phyloP scores from a whole-genome alignment of 2,329 filamentous ascomycete genomes.

The Bipolaris zeicola region DNA sequence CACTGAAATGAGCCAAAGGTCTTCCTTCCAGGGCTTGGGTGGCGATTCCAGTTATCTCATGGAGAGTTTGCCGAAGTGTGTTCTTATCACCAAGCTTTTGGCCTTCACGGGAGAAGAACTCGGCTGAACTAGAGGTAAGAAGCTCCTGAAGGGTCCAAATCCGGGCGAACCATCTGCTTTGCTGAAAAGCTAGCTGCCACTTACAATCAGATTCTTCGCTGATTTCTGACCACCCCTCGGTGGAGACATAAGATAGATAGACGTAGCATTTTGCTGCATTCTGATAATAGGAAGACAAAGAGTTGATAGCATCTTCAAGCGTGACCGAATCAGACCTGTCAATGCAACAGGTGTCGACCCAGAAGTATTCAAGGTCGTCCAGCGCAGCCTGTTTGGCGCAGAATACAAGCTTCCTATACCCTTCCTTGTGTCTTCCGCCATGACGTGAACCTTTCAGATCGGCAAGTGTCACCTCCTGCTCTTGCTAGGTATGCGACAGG shows the following conservation, averaged over 20 bases:
- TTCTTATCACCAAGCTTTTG: not conserved
- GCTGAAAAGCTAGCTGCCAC: not conserved
- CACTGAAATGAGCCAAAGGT: not conserved
- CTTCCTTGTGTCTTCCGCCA: not conserved
- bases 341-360: not conserved
- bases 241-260: not conserved
- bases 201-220: not conserved
- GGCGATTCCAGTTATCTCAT: not conserved
- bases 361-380: not conserved
- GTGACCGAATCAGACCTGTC: not conserved
- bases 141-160: slow-evolving; percentile 2
- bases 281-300: not conserved
- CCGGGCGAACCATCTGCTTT: not conserved
- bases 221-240: not conserved
- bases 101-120: not conserved
- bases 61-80: not conserved
- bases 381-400: not conserved
- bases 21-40: not conserved
- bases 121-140: not conserved
- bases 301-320: not conserved
- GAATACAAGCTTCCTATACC: not conserved
- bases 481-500: not conserved
- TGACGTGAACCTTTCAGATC: not conserved
- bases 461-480: not conserved
- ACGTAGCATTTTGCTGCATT: not conserved